phyloP scores from a whole-genome alignment of 257 asterid genomes.

The Solanum pinnatisectum region DNA sequence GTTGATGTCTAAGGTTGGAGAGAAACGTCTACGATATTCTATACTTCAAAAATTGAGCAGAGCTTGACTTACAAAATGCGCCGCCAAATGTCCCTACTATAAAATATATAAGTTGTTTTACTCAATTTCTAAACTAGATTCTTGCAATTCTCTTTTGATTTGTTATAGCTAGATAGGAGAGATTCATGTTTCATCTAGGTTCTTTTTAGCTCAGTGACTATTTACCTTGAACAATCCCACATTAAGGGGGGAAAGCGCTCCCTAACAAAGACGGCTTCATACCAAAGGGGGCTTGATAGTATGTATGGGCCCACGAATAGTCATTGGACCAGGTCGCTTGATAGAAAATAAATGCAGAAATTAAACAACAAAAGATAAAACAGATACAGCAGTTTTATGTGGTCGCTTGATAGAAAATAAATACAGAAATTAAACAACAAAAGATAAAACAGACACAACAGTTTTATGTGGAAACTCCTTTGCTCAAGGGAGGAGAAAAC shows the following conservation, averaged over 20 bases:
- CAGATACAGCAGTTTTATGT: too few species aligned
- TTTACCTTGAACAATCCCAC: neutral
- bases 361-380: neutral
- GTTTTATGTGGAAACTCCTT: neutral
- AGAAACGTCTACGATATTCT: neutral
- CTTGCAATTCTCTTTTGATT: neutral
- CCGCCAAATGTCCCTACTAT: neutral
- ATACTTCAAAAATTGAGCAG: neutral
- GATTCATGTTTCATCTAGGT: neutral
- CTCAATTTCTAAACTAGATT: neutral
- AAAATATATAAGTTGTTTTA: neutral
- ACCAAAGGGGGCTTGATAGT: too few species aligned
- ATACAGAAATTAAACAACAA: too few species aligned
- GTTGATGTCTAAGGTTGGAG: neutral
- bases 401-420: too few species aligned
- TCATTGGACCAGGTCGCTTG: neutral
- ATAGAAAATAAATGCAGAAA: neutral
- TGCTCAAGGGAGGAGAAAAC: neutral
- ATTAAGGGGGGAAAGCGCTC: too few species aligned
- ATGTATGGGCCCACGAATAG: too few species aligned
- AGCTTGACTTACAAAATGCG: neutral
- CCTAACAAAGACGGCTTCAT: too few species aligned
- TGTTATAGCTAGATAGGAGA: neutral
- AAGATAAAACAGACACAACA: neutral
- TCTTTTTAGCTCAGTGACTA: neutral